Evolutionary conservation across 805 yeast genomes (phyloP).

Genomic region (Myxozyma lipomycoides): DNA sequence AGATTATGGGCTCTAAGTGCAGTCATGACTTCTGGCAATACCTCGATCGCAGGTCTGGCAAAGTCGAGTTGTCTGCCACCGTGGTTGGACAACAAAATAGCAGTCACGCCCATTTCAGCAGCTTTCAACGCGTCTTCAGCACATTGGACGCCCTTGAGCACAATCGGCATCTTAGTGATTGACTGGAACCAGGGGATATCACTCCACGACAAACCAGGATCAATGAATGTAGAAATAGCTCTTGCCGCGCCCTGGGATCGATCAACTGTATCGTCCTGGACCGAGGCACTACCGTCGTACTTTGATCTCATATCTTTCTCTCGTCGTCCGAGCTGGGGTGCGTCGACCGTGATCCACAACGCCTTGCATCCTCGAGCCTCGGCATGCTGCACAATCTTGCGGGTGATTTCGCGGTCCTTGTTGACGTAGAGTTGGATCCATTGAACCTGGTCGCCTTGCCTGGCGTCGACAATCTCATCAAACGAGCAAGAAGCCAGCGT

Average conservation of each 20-base stretch:
- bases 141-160: slow-evolving; percentile 81
- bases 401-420: slow-evolving; percentile 63
- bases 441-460: slow-evolving; percentile 62
- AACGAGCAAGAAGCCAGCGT: slow-evolving; percentile 85
- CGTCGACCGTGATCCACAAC: slow-evolving; percentile 84
- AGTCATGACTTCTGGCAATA: slow-evolving; percentile 68
- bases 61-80: slow-evolving; percentile 88
- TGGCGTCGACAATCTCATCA: slow-evolving; percentile 76
- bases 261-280: slow-evolving; percentile 49
- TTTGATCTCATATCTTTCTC: slow-evolving; percentile 80
- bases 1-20: slow-evolving; percentile 34
- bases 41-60: slow-evolving; percentile 67
- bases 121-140: slow-evolving; percentile 75
- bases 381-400: slow-evolving; percentile 61
- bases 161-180: slow-evolving; percentile 60
- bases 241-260: slow-evolving; percentile 78
- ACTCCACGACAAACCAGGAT: slow-evolving; percentile 60
- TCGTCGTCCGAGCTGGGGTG: slow-evolving; percentile 85
- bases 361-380: slow-evolving; percentile 74
- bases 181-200: slow-evolving; percentile 56
- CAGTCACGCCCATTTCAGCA: slow-evolving; percentile 64
- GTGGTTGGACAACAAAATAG: slow-evolving; percentile 81
- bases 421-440: slow-evolving; percentile 90
- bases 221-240: slow-evolving; percentile 82
- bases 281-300: slow-evolving; percentile 47